phyloP scores from a whole-genome alignment of 129 eudicot species.

The Oenanthe sinensis region DNA sequence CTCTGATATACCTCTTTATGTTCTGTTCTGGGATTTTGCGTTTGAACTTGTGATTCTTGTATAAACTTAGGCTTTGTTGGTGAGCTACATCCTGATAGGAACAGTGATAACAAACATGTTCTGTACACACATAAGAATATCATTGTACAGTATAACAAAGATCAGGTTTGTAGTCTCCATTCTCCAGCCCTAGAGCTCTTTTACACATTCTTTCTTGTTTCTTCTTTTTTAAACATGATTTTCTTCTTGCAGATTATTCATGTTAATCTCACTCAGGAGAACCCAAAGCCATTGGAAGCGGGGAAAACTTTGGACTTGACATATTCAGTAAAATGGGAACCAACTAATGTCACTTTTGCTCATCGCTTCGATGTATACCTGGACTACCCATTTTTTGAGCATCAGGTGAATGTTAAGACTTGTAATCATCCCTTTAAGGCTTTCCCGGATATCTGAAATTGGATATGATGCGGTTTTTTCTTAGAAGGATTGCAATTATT shows the following conservation, averaged over 20 bases:
- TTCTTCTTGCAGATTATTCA: constrained; percentile 73
- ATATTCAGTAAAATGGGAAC: constrained; percentile 72
- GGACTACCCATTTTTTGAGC: constrained; percentile 95
- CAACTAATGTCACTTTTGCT: constrained; percentile 63
- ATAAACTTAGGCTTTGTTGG: constrained; percentile 70
- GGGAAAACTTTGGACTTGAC: constrained; percentile 72
- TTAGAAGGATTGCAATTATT: neutral
- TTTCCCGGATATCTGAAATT: neutral
- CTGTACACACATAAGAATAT: constrained; percentile 66
- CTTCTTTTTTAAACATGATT: constrained; percentile 7
- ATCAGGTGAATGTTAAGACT: constrained; percentile 56
- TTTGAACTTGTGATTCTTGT: constrained; percentile 8
- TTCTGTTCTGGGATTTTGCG: neutral
- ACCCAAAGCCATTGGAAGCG: constrained; percentile 70
- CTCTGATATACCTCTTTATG: neutral
- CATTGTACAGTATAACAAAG: constrained; percentile 63
- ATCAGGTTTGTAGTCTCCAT: constrained; percentile 50
- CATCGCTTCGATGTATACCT: constrained; percentile 85
- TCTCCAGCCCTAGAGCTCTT: neutral
- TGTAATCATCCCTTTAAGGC: neutral
- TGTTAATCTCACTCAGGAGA: constrained; percentile 90
- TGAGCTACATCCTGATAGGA: constrained; percentile 77
- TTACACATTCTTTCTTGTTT: constrained; percentile 4
- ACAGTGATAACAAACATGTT: constrained; percentile 62
- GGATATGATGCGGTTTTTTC: neutral